Conservation (phyloP, 306 rosid species). For the Lathyrus tuberosus region DNA sequence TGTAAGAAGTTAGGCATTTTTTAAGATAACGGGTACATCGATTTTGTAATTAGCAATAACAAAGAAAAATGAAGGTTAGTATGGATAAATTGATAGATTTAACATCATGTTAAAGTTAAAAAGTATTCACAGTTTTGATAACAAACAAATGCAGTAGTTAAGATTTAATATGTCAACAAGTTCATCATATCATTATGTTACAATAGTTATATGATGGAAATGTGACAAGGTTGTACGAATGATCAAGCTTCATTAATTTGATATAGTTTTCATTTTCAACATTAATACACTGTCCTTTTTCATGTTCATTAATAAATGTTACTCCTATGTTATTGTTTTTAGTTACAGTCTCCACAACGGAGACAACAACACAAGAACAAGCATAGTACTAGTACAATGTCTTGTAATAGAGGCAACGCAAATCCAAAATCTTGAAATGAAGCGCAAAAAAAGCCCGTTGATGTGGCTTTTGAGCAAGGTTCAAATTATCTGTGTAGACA, state of each 20-base stretch:
- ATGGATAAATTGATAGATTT: too few species aligned
- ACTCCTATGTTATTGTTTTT: neutral
- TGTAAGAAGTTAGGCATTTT: too few species aligned
- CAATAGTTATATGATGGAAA: neutral
- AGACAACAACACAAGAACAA: conserved; percentile 37
- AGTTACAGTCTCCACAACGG: neutral
- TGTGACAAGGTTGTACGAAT: neutral
- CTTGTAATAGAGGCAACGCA: neutral
- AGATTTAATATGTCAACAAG: too few species aligned
- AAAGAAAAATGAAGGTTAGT: too few species aligned
- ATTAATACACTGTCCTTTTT: neutral
- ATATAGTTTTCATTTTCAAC: conserved; percentile 17
- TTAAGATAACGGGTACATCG: too few species aligned
- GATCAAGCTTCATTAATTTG: conserved; percentile 15
- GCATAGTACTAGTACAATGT: neutral
- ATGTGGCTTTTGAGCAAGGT: conserved; percentile 13
- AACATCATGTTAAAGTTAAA: too few species aligned
- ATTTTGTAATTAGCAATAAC: too few species aligned
- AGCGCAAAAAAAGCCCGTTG: conserved; percentile 10
- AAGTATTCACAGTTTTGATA: too few species aligned
- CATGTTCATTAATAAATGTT: neutral
- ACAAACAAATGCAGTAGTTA: too few species aligned
- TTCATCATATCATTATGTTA: neutral
- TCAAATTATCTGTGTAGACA: conserved; percentile 24
- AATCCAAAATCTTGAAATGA: conserved; percentile 9